Conservation (phyloP, 257 asterid species). For the Solanum commersonii region DNA sequence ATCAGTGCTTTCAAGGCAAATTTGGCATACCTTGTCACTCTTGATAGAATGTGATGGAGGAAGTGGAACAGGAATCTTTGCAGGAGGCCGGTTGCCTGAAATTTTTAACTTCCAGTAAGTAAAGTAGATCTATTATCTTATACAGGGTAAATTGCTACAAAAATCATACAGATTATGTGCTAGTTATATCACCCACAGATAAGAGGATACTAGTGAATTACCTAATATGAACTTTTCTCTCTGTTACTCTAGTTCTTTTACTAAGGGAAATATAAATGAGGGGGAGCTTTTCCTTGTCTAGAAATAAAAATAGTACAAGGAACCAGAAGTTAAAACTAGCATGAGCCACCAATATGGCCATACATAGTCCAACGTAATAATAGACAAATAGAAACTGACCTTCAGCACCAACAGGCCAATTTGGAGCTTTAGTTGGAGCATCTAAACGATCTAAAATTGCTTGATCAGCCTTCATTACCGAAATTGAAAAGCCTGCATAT, state of each 20-base stretch:
- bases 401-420: slow-evolving; percentile 92
- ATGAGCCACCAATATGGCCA: not conserved
- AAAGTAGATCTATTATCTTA: not conserved
- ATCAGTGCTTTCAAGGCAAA: not conserved
- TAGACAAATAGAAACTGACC: slow-evolving; percentile 36
- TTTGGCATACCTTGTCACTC: slow-evolving; percentile 55
- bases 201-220: not conserved
- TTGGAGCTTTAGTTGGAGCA: slow-evolving; percentile 93
- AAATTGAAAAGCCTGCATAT: slow-evolving; percentile 76
- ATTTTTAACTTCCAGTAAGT: slow-evolving; percentile 4
- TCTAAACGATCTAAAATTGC: slow-evolving; percentile 62
- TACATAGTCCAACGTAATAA: not conserved
- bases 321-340: not conserved
- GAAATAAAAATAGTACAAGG: not conserved
- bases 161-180: not conserved
- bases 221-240: not conserved
- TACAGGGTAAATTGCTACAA: not conserved
- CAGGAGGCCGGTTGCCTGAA: slow-evolving; percentile 80
- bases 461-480: slow-evolving; percentile 83
- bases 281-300: not conserved
- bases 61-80: slow-evolving; percentile 93
- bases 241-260: not conserved
- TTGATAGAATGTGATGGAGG: slow-evolving; percentile 54
- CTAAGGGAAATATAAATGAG: not conserved
- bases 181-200: not conserved